phyloP scores from a whole-genome alignment of 1,139 yeast genomes.

The Kodamaea fungicola region DNA sequence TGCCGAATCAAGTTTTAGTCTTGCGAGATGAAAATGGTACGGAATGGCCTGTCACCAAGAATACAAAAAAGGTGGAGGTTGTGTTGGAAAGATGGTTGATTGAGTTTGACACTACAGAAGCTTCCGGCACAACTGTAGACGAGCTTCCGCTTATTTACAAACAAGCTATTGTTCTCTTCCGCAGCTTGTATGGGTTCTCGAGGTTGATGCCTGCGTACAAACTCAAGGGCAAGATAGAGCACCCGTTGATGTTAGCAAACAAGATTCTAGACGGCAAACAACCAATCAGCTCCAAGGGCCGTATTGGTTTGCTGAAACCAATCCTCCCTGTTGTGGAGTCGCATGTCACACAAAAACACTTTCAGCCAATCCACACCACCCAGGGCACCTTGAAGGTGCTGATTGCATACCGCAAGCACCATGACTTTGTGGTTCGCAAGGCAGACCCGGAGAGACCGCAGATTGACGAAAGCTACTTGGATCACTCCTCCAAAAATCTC shows the following conservation, averaged over 20 bases:
- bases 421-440: conserved; percentile 53
- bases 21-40: conserved; percentile 51
- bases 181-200: conserved; percentile 67
- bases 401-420: conserved; percentile 73
- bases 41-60: conserved; percentile 49
- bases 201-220: conserved; percentile 72
- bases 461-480: background rate
- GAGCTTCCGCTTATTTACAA: conserved; percentile 73
- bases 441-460: background rate
- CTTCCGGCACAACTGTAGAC: conserved; percentile 27
- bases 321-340: conserved; percentile 50
- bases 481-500: conserved; percentile 9
- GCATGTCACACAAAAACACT: conserved; percentile 57
- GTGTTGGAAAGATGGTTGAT: conserved; percentile 92
- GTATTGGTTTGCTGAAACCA: conserved; percentile 77
- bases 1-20: conserved; percentile 59
- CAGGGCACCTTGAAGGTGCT: conserved; percentile 71
- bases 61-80: conserved; percentile 63
- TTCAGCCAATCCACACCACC: conserved; percentile 70
- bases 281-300: conserved; percentile 75
- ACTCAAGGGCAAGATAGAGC: conserved; percentile 34
- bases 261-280: conserved; percentile 72
- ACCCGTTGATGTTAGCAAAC: conserved; percentile 46
- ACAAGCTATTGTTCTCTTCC: conserved; percentile 67
- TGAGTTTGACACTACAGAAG: conserved; percentile 55